Conservation (phyloP, 1,139 yeast genomes). For the Kurtzmaniella natalensis region DNA sequence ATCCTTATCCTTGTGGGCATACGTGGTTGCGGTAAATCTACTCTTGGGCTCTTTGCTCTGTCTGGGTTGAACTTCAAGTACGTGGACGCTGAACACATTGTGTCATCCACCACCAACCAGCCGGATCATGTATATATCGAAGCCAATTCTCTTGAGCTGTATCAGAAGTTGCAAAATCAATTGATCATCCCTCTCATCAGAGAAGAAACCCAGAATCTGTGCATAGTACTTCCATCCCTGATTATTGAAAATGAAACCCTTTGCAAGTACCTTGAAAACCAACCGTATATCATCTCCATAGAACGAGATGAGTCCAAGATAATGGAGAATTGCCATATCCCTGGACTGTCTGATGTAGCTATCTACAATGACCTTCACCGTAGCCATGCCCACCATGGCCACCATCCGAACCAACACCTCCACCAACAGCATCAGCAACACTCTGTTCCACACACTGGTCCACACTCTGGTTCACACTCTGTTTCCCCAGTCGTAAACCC, state of each 20-base stretch:
- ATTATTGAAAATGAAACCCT: conserved; percentile 9
- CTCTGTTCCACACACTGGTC: too few species aligned
- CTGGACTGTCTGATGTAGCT: not conserved
- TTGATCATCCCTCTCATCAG: conserved; percentile 8
- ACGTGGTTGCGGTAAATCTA: conserved; percentile 17
- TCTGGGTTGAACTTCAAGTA: conserved; percentile 12
- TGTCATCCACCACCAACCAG: conserved; percentile 6
- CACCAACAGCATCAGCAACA: too few species aligned
- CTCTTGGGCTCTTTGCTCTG: conserved; percentile 16
- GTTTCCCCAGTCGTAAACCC: too few species aligned
- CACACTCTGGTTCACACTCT: too few species aligned
- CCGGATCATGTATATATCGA: conserved; percentile 9
- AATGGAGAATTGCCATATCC: conserved; percentile 6
- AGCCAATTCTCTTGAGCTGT: conserved; percentile 9
- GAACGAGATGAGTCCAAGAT: conserved; percentile 12
- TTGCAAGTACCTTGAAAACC: conserved; percentile 9
- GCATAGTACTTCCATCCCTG: conserved; percentile 12
- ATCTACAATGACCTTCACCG: not conserved
- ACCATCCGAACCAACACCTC: too few species aligned
- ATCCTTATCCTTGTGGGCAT: conserved; percentile 12
- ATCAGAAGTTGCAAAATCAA: conserved; percentile 9
- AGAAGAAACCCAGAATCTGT: conserved; percentile 6
- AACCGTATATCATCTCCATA: conserved; percentile 11
- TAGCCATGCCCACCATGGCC: not conserved
- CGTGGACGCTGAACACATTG: conserved; percentile 13